Base-by-base conservation (phyloP, 345 rosid species). In the Populus ilicifolia region DNA sequence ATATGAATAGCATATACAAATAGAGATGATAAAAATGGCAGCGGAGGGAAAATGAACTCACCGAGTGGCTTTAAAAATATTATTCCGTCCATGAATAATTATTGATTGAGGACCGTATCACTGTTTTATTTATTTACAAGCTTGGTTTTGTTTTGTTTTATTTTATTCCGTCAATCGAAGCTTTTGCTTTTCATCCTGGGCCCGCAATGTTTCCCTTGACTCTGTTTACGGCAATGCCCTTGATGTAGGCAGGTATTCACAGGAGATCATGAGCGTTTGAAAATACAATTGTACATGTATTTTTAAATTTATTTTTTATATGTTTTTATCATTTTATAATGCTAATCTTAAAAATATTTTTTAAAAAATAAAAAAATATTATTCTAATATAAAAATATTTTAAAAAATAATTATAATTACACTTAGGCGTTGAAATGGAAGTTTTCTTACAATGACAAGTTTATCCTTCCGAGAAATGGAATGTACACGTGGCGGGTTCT, bases 141-240 rank as follows among this genome's bases (percentile, higher is more conserved):
- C 23, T 39, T 54, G 68, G 1, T 33, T 21, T 61, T 1, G 1
- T 33, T 21, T 61, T 1, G 16, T 11, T 12, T 50, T n/a, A 9
- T 50, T 5, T n/a, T 35, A 13, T 23, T 71, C 70, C 18, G 13
- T 38, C 67, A 44, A 70, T 61, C 33, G 41, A 25, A 50, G 33
- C 27, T 72, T 66, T 73, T 67, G 67, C 73, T 29, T 54, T 79
- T 68, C 11, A 46, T 30, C 48, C 65, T 38, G 75, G 71, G 70
- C 75, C 80, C 68, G 50, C 16, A 38, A 41, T 20, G 70, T 18
- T 39, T 4, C 10, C 73, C 3, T 35, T 68, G 1, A 6, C n/a
- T 35, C 54, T 41, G 36, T 72, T 59, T 12, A 17, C 82, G 35
- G 29, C 38, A 46, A 27, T 59, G 74, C 83, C 88, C 86, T 75